Base-by-base conservation (phyloP, 2,329 filamentous ascomycete species). In the Karstenula rhodostoma region DNA sequence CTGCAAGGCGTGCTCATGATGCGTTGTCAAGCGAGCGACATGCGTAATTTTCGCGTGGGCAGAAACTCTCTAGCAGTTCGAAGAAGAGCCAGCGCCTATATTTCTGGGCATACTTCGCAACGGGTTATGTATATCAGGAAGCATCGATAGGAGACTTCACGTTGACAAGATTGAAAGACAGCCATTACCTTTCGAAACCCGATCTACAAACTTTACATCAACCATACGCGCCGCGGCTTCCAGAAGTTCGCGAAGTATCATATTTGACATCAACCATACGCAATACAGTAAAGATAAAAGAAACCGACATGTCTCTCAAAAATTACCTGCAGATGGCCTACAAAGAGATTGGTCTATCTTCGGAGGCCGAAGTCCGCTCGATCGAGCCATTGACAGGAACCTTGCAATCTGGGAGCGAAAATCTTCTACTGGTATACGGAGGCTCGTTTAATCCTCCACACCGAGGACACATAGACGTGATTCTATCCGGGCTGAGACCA, bases 371-470 rank as follows among this genome's bases (percentile, higher is more conserved):
- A 44, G 5, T 44, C 42, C 42, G 42, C 22, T 44, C 42, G 5
- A 44, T 44, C 42, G n/a, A 44, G 42, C 42, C 42, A 44, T 44
- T 44, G 42, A 13, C 22, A 22, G 42, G 42, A 44, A 44, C 42
- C 42, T 44, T 44, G n/a, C 17, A 44, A 44, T 44, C 42, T 22
- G 42, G n/a, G 4, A 44, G 42, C 42, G 42, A 44, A 17, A 44
- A 23, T 23, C 42, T 44, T 23, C 42, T 44, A 17, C 42, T 44
- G 42, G 42, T 44, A 44, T 44, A 44, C 42, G 42, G 42, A 3
- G 42, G 42, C 42, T 44, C 42, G 42, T 44, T 44, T 19, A 44
- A 44, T 44, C 42, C 42, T 44, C 42, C 42, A 23, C 42, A 44
- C 42, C 42, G 42, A 22, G 42, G 42, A 23, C 42, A 44, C 42